These are phyloP conservation scores for Trametes coccinea DNA, from an alignment of 768 basidiomycete genomes.

Conservation along the genomic window DNA sequence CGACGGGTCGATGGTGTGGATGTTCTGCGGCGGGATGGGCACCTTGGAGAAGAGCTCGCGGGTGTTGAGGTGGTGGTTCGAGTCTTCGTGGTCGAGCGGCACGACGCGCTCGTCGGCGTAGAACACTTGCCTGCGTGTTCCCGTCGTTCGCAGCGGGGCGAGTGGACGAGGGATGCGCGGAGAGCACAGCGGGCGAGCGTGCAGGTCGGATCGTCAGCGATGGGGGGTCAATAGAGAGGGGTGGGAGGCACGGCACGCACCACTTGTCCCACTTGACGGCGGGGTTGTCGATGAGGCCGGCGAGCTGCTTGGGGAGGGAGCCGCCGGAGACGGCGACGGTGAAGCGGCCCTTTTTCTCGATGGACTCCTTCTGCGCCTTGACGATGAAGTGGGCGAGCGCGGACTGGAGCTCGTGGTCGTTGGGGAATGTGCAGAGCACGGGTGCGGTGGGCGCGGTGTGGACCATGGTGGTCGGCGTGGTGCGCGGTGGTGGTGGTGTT, in stretches of 20 bases:
- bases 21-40: constrained; percentile 70
- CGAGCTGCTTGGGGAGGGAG: constrained; percentile 81
- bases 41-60: constrained; percentile 80
- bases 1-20: constrained; percentile 77
- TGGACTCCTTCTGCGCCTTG: constrained; percentile 85
- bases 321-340: constrained; percentile 94
- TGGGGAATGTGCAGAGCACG: constrained; percentile 70
- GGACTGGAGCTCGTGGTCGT: constrained; percentile 52
- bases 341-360: constrained; percentile 88
- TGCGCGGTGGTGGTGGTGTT: too few relatives aligned
- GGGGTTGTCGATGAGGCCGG: constrained; percentile 60
- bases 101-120: constrained; percentile 97
- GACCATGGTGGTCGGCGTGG: constrained; percentile 5
- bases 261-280: constrained; percentile 92
- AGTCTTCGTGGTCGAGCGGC: constrained; percentile 89
- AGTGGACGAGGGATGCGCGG: background rate
- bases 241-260: constrained; percentile 43
- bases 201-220: constrained; percentile 7
- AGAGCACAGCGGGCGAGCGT: background rate
- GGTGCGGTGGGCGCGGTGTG: constrained; percentile 56
- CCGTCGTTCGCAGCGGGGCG: background rate
- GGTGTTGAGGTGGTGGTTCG: constrained; percentile 81
- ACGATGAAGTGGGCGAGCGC: constrained; percentile 81
- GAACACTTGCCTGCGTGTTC: constrained; percentile 81
- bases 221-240: background rate